phyloP scores from a whole-genome alignment of 768 basidiomycete genomes.

The Xerocomellus dryophilus region DNA sequence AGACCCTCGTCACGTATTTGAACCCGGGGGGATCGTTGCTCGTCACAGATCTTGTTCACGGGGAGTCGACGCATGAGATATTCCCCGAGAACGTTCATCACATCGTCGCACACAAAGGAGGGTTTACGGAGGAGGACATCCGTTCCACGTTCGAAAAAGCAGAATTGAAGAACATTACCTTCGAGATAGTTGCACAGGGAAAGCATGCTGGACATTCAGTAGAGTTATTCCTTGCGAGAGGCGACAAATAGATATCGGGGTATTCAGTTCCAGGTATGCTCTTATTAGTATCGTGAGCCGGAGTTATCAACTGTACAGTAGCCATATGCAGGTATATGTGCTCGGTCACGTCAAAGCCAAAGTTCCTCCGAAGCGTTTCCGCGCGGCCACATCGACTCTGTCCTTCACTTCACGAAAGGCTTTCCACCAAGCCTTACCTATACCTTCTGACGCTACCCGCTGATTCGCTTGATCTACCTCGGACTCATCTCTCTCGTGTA shows the following conservation, averaged over 20 bases:
- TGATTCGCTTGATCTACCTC: slow-evolving; percentile 33
- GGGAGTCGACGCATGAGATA: slow-evolving; percentile 21
- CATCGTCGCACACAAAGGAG: slow-evolving; percentile 52
- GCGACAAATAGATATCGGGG: slow-evolving; percentile 33
- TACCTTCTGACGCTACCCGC: slow-evolving; percentile 35
- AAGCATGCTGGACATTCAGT: slow-evolving; percentile 34
- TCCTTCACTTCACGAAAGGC: slow-evolving; percentile 69
- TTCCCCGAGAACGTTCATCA: slow-evolving; percentile 38
- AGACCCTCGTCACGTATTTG: slow-evolving; percentile 51
- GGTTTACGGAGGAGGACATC: slow-evolving; percentile 51
- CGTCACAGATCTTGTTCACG: slow-evolving; percentile 50
- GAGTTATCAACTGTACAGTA: not conserved
- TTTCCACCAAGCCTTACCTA: slow-evolving; percentile 79
- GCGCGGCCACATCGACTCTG: slow-evolving; percentile 61
- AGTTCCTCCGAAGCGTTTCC: slow-evolving; percentile 69
- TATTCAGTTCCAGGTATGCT: not conserved
- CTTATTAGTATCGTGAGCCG: not conserved
- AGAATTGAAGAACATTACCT: slow-evolving; percentile 46
- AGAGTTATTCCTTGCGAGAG: slow-evolving; percentile 57
- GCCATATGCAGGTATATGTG: not conserved
- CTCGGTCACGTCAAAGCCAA: slow-evolving; percentile 53
- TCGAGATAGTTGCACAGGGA: slow-evolving; percentile 34
- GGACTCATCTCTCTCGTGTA: slow-evolving; percentile 43
- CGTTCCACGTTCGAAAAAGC: slow-evolving; percentile 49
- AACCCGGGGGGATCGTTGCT: slow-evolving; percentile 61